Evolutionary conservation across 371 early-diverging fungal genomes (phyloP).

Genomic region (Circinella minor): DNA sequence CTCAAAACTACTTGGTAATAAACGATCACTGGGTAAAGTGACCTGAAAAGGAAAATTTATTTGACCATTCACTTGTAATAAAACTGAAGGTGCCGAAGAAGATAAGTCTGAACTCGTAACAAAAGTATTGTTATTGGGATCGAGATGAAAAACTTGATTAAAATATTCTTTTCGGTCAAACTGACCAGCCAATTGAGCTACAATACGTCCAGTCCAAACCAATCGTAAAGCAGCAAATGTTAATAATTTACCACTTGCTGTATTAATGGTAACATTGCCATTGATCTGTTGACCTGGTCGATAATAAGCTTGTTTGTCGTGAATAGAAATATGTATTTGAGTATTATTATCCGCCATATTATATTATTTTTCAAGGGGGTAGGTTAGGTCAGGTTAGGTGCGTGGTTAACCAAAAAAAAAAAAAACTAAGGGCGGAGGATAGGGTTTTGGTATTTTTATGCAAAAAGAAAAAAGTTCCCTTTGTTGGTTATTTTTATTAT

Average conservation of each 20-base stretch:
- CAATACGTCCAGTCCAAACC: constrained; percentile 6
- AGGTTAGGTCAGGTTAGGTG: too few relatives aligned
- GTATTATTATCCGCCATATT: neutral
- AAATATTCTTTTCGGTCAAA: neutral
- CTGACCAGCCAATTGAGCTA: neutral
- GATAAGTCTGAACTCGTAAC: neutral
- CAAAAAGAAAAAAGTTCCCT: neutral
- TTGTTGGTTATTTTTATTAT: neutral
- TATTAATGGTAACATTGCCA: neutral
- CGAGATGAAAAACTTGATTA: constrained; percentile 6
- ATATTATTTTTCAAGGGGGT: neutral
- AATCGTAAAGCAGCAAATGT: constrained; percentile 8
- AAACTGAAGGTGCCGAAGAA: neutral
- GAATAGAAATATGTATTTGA: neutral
- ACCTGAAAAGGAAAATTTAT: constrained; percentile 3
- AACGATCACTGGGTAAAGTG: constrained; percentile 1
- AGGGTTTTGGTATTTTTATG: neutral
- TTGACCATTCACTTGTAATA: neutral
- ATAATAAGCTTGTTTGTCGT: constrained; percentile 5
- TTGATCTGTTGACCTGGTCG: constrained; percentile 9
- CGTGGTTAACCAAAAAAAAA: too few relatives aligned
- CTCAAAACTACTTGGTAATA: constrained; percentile 17
- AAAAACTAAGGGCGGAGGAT: neutral
- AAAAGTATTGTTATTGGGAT: constrained; percentile 3
- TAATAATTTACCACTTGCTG: neutral